Base-by-base conservation (phyloP, 2,329 filamentous ascomycete genomes). In the Colletotrichum gloeosporioides region DNA sequence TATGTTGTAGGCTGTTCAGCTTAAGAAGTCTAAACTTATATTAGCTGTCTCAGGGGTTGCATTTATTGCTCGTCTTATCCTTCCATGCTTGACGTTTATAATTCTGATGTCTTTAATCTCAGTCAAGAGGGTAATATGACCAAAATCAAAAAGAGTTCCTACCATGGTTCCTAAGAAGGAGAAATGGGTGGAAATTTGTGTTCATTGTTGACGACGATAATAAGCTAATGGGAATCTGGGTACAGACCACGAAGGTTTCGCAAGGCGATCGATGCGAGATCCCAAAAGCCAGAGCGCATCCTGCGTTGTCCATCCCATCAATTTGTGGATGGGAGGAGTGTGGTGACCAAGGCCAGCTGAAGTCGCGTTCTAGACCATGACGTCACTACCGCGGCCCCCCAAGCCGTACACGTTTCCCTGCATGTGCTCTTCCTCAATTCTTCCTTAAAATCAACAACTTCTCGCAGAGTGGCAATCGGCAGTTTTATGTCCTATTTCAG, bases 281-380 rank as follows among this genome's bases (percentile, higher is more conserved):
- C 15, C 7, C 7, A 63, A 59, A 63, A 18, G 70, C 13, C 73
- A 73, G 44, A 76, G 70, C 64, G 70, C 18, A 16, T 73, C 59
- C 34, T 73, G 64, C 73, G 34, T 73, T 76, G 34, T 69, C 57
- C 73, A 10, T 76, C 70, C 59, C 73, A 76, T 76, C 18, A 25
- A 2, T 13, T 4, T 25, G 34, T 36, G 34, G 4, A 64, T 32
- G 22, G 34, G 31, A 44, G 4, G 13, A 25, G 27, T 18, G 34
- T 53, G 57, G 36, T 61, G 22, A 39, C 32, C 66, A 69, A 61
- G 65, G 39, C 49, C 44, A 57, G 65, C 66, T 69, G 66, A 69
- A 39, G 31, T 59, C 31, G n/a, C 10, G 18, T 66, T 49, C 59
- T 3, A 44, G 9, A 13, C 57, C 18, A 69, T 69, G 67, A 69